These are phyloP conservation scores for Fusarium sp. DNA, from an alignment of 2,329 filamentous ascomycete genomes.

Conservation along the genomic window DNA sequence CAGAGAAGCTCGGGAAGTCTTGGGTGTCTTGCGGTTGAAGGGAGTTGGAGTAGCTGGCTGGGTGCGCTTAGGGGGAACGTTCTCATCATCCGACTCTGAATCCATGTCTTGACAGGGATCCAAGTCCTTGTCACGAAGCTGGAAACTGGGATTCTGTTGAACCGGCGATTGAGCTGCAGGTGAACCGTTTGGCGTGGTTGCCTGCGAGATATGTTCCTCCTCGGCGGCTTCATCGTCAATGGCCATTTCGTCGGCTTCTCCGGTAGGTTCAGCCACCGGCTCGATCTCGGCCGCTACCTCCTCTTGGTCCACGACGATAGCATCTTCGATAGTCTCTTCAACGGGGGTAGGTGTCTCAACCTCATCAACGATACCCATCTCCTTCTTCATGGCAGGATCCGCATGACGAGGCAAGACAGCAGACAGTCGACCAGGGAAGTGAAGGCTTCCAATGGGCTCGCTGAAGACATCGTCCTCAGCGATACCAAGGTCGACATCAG, in stretches of 20 bases:
- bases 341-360: slow-evolving; percentile 16
- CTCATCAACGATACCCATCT: slow-evolving; percentile 46
- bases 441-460: slow-evolving; percentile 48
- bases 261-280: slow-evolving; percentile 21
- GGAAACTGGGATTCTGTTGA: slow-evolving; percentile 42
- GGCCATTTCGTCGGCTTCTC: slow-evolving; percentile 39
- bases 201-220: slow-evolving; percentile 25
- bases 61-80: slow-evolving; percentile 42
- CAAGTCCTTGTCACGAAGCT: slow-evolving; percentile 59
- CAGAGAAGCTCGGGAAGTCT: slow-evolving; percentile 44
- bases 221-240: slow-evolving; percentile 33
- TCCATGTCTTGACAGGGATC: slow-evolving; percentile 53
- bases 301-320: not conserved
- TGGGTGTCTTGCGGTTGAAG: slow-evolving; percentile 38
- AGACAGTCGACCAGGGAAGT: slow-evolving; percentile 57
- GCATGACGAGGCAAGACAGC: slow-evolving; percentile 55
- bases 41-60: slow-evolving; percentile 56
- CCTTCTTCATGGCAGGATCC: slow-evolving; percentile 50
- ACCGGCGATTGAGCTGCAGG: slow-evolving; percentile 24
- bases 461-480: slow-evolving; percentile 46
- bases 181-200: not conserved
- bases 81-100: slow-evolving; percentile 65
- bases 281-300: not conserved
- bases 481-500: slow-evolving; percentile 35
- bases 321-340: slow-evolving; percentile 10